Evolutionary conservation across 441 rosid genomes (phyloP).

Genomic region (Corymbia calophylla): DNA sequence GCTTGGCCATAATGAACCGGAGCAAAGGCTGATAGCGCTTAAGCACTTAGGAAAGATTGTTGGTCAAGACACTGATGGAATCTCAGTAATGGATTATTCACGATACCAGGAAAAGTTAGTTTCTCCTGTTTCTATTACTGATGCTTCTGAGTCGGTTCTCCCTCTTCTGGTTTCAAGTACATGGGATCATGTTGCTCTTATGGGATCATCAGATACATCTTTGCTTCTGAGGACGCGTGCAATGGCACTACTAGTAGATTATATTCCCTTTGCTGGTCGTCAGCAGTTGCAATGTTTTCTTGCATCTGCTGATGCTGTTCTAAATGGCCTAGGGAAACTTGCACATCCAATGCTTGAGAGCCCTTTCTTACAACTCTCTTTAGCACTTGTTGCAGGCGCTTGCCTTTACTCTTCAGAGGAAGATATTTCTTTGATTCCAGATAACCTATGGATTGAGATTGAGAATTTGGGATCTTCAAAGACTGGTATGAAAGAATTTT

Average conservation of each 20-base stretch:
- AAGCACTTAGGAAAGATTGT: constrained; percentile 57
- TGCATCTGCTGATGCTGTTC: constrained; percentile 52
- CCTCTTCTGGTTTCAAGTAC: constrained; percentile 58
- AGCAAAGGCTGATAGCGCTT: constrained; percentile 65
- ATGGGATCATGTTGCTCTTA: constrained; percentile 62
- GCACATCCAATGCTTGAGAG: constrained; percentile 52
- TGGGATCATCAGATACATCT: constrained; percentile 60
- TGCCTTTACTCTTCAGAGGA: constrained; percentile 66
- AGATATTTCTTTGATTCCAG: constrained; percentile 66
- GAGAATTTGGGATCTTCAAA: constrained; percentile 49
- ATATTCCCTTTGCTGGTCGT: constrained; percentile 47
- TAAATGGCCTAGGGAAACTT: constrained; percentile 46
- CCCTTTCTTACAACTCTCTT: constrained; percentile 54
- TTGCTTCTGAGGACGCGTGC: constrained; percentile 50
- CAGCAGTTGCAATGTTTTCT: constrained; percentile 65
- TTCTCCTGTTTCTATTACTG: constrained; percentile 22
- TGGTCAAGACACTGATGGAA: constrained; percentile 46
- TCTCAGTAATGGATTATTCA: constrained; percentile 22
- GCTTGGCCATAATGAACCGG: constrained; percentile 77
- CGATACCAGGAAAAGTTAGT: constrained; percentile 20
- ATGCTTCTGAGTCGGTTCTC: constrained; percentile 38
- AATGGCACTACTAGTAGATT: constrained; percentile 63
- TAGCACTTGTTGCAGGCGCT: constrained; percentile 67
- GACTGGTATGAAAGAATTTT: constrained; percentile 32
- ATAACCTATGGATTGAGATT: constrained; percentile 57